These are phyloP conservation scores for Talaromyces adpressus DNA, from an alignment of 495 filamentous ascomycete genomes.

Conservation along the genomic window DNA sequence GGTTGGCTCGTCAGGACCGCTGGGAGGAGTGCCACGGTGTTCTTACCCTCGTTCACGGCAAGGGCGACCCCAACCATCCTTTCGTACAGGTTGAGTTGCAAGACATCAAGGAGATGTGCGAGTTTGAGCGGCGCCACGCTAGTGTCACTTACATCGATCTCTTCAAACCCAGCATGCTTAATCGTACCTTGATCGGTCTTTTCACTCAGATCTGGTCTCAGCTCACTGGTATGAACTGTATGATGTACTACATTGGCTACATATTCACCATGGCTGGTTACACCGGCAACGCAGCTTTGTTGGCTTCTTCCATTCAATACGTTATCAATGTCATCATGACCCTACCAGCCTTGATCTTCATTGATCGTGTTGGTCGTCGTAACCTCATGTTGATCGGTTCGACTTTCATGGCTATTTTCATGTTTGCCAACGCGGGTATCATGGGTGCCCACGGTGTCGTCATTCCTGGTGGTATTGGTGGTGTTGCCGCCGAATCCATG, in stretches of 20 bases:
- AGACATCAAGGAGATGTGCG: slow-evolving; percentile 63
- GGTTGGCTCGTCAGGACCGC: slow-evolving; percentile 66
- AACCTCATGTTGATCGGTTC: slow-evolving; percentile 60
- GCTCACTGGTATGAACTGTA: slow-evolving; percentile 79
- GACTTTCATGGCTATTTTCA: slow-evolving; percentile 58
- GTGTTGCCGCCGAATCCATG: slow-evolving; percentile 31
- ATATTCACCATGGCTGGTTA: slow-evolving; percentile 69
- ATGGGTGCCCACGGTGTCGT: slow-evolving; percentile 47
- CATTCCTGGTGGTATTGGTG: slow-evolving; percentile 35
- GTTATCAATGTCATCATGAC: slow-evolving; percentile 51
- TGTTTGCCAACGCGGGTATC: slow-evolving; percentile 64
- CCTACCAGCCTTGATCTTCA: slow-evolving; percentile 47
- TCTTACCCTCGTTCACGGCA: slow-evolving; percentile 58
- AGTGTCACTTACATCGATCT: slow-evolving; percentile 65
- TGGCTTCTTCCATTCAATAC: slow-evolving; percentile 68
- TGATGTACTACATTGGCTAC: slow-evolving; percentile 65
- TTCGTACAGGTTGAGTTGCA: slow-evolving; percentile 59
- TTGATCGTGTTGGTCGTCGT: slow-evolving; percentile 58
- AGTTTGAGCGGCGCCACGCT: slow-evolving; percentile 57
- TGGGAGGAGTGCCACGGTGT: slow-evolving; percentile 65
- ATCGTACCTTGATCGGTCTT: slow-evolving; percentile 65
- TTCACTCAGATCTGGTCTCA: slow-evolving; percentile 84
- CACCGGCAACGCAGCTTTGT: slow-evolving; percentile 49
- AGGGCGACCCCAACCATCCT: slow-evolving; percentile 53
- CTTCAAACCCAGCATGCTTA: slow-evolving; percentile 64